Base-by-base conservation (phyloP, 345 rosid genomes). In the Kandelia obovata region DNA sequence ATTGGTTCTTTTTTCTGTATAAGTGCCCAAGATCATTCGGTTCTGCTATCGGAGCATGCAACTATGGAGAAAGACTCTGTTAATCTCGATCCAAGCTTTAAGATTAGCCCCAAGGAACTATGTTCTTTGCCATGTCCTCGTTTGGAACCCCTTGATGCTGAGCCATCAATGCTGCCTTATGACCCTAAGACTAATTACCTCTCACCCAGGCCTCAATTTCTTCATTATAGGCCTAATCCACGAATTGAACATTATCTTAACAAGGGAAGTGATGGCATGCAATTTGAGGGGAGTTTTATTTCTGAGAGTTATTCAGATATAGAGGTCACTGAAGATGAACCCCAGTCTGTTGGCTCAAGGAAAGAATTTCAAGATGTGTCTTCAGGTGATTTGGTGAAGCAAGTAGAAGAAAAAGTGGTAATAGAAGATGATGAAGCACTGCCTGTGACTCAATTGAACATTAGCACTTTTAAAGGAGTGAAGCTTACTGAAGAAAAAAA, bases 131-230 rank as follows among this genome's bases (percentile, higher is more conserved):
- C 88, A 1, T 78, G 72, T 61, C 77, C 86, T 68, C 66, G 73
- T 46, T 66, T 89, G 81, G 81, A 87, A 46, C 87, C 85, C 1
- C 79, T 87, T 58, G 94, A 89, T 78, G 87, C 80, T 1, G 91
- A 83, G 72, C 80, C 92, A 23, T 75, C 61, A 49, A 25, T 82
- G 78, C 81, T 75, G 61, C 87, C 92, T 58, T 90, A 84, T 71
- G 88, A 86, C 71, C 90, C 87, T 20, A 75, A 81, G 67, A 82
- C 81, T 37, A 88, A 88, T 72, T 86, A 76, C 69, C 82, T 83
- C 57, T 81, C 92, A 7, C 88, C 88, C 11, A 84, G 92, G 80
- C 92, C 90, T 58, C 83, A 68, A 73, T 88, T 86, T 73, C 87
- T 84, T 49, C 83, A 75, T 39, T 86, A 88, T 49, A 83, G 73